phyloP scores from a whole-genome alignment of 106 monocot genomes.

The Amphibolis antarctica region DNA sequence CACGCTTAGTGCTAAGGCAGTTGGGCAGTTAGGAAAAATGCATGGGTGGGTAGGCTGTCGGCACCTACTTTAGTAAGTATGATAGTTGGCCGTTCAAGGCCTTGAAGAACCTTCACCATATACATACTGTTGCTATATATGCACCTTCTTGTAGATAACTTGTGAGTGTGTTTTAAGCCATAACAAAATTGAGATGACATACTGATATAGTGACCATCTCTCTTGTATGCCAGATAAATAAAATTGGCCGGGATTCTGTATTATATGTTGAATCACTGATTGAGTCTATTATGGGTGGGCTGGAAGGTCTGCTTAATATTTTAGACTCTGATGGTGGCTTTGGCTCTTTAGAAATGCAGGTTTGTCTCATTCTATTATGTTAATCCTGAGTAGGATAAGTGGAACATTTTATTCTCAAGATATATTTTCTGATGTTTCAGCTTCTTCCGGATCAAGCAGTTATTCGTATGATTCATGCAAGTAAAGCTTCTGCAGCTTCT shows the following conservation, averaged over 20 bases:
- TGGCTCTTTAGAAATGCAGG: constrained; percentile 94
- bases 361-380: constrained; percentile 10
- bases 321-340: constrained; percentile 96
- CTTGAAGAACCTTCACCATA: no score
- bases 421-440: constrained; percentile 39
- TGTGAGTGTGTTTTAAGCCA: no score
- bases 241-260: constrained; percentile 83
- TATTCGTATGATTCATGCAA: constrained; percentile 34
- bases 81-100: no score
- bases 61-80: no score
- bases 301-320: constrained; percentile 95
- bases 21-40: no score
- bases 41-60: no score
- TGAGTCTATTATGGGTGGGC: constrained; percentile 98
- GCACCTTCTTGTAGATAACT: no score
- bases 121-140: no score
- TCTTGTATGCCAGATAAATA: constrained; percentile 42
- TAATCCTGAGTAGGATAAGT: not conserved
- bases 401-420: not conserved
- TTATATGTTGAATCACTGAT: constrained; percentile 92
- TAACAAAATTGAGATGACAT: not conserved
- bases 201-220: not conserved
- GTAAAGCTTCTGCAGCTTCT: constrained; percentile 42
- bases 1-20: no score
- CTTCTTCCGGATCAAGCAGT: constrained; percentile 88